A percentile compares a stretch with the other conserved stretches of the same genome.
phyloP scores from a whole-genome alignment of 2,329 filamentous ascomycete genomes.

The Pseudocercospora crystallina region DNA sequence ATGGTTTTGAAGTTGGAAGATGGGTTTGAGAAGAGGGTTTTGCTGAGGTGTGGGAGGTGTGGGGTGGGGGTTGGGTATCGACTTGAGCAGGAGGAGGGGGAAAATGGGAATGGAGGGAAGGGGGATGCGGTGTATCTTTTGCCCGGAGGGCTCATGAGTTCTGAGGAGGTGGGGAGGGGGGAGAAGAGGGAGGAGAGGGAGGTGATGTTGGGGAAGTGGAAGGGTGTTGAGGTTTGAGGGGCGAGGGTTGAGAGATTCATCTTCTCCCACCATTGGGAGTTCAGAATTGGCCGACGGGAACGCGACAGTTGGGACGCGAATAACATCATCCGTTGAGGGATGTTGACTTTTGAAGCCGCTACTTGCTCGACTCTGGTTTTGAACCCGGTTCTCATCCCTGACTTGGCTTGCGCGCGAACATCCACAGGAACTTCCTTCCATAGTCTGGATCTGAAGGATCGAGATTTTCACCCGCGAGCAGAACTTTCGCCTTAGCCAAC shows the following conservation, averaged over 20 bases:
- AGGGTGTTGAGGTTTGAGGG: not conserved
- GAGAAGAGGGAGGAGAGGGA: slow-evolving; percentile 3
- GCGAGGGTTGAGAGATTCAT: no score
- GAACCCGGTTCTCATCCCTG: no score
- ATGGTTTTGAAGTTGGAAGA: slow-evolving; percentile 42
- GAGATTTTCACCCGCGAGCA: slow-evolving; percentile 19
- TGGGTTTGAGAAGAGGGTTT: slow-evolving; percentile 66
- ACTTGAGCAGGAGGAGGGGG: slow-evolving; percentile 42
- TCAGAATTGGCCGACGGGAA: no score
- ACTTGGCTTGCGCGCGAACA: slow-evolving; percentile 19
- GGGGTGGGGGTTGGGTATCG: slow-evolving; percentile 62
- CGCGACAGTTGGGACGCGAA: no score
- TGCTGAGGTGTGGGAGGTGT: slow-evolving; percentile 62
- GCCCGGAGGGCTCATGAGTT: slow-evolving; percentile 59
- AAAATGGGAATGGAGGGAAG: slow-evolving; percentile 40
- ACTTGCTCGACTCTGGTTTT: no score
- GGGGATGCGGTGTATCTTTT: slow-evolving; percentile 60
- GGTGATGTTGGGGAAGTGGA: slow-evolving; percentile 1
- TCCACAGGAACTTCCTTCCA: slow-evolving; percentile 26
- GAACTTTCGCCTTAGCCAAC: slow-evolving; percentile 15
- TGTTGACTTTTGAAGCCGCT: no score
- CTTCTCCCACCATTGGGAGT: no score
- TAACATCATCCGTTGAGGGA: no score
- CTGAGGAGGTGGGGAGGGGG: slow-evolving; percentile 51
- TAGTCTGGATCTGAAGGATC: slow-evolving; percentile 20